phyloP scores from a whole-genome alignment of 73 alveolate genomes.

The Stentor coeruleus region DNA sequence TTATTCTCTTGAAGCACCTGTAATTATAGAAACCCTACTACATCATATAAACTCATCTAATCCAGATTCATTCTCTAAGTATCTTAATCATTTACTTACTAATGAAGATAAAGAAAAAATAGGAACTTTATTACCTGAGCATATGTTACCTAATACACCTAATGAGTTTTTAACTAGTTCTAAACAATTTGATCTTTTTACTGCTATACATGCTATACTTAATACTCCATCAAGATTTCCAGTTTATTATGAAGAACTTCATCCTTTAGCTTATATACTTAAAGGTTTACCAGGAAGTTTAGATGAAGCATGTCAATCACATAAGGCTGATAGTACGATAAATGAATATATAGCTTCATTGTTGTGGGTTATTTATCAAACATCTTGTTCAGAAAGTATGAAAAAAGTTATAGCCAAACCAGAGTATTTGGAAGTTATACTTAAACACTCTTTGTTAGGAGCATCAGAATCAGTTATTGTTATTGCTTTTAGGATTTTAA shows the following conservation, averaged over 20 bases:
- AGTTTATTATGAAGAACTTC: not conserved
- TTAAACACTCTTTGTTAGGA: not conserved
- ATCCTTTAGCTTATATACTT: not conserved
- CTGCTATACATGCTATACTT: not conserved
- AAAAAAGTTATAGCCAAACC: slow-evolving; percentile 10
- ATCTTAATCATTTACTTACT: not conserved
- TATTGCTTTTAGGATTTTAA: slow-evolving; percentile 8
- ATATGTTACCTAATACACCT: not conserved
- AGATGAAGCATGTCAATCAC: not conserved
- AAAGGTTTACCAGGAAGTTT: not conserved
- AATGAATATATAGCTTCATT: slow-evolving; percentile 23
- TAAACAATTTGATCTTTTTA: not conserved
- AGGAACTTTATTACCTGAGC: not conserved
- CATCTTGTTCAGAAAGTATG: slow-evolving; percentile 6
- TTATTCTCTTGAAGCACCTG: not conserved
- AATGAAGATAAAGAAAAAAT: not conserved
- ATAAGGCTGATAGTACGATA: not conserved
- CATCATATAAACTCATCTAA: not conserved
- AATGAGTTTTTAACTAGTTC: not conserved
- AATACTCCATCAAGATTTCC: not conserved
- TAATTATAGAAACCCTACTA: not conserved
- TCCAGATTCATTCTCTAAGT: not conserved
- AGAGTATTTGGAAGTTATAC: slow-evolving; percentile 6
- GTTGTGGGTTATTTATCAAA: slow-evolving; percentile 5
- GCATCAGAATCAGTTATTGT: slow-evolving; percentile 19